These are phyloP conservation scores for Pythium aphanidermatum DNA, from an alignment of 352 stramenopile species.

Conservation along the genomic window DNA sequence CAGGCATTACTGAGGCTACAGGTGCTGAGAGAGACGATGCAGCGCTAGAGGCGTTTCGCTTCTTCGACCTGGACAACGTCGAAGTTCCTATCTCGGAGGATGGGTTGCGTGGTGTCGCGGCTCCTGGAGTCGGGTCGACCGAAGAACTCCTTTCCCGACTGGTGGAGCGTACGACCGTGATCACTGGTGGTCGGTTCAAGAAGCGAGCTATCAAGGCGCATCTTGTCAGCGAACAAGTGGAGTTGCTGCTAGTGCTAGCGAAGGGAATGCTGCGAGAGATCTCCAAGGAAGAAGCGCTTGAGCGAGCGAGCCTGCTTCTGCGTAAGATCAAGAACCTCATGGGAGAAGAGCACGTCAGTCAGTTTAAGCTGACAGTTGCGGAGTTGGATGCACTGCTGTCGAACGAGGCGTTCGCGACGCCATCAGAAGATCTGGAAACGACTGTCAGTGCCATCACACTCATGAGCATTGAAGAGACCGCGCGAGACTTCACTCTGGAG, in stretches of 20 bases:
- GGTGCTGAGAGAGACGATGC: neutral
- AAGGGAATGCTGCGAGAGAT: constrained; percentile 45
- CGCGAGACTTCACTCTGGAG: constrained; percentile 26
- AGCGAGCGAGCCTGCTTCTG: constrained; percentile 28
- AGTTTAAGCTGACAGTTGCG: constrained; percentile 42
- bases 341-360: constrained; percentile 40
- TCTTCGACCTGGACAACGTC: constrained; percentile 44
- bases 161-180: constrained; percentile 48
- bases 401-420: constrained; percentile 20
- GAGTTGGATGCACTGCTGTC: constrained; percentile 19
- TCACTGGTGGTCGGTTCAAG: constrained; percentile 43
- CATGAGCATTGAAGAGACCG: constrained; percentile 49
- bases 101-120: constrained; percentile 23
- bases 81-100: constrained; percentile 23
- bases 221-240: constrained; percentile 42
- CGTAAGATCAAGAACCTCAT: constrained; percentile 35
- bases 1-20: constrained; percentile 1
- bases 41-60: constrained; percentile 37
- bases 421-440: constrained; percentile 16
- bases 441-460: constrained; percentile 54
- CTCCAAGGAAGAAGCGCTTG: constrained; percentile 37
- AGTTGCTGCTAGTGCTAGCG: constrained; percentile 51
- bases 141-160: constrained; percentile 49
- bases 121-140: constrained; percentile 30
- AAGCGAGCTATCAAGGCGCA: constrained; percentile 51